These are phyloP conservation scores for Dendrobium officinale DNA, from an alignment of 106 monocot species.

Conservation along the genomic window DNA sequence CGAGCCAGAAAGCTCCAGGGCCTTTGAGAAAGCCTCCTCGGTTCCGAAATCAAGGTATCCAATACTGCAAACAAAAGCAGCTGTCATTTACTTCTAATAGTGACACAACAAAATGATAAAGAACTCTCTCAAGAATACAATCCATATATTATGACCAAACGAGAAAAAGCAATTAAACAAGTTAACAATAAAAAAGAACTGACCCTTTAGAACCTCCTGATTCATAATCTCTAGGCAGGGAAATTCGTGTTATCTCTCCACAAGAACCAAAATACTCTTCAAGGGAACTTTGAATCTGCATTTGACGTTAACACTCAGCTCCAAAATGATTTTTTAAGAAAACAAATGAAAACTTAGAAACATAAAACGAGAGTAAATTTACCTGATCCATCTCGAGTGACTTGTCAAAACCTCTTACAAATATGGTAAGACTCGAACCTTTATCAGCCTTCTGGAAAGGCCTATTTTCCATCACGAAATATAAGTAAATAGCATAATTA, in stretches of 20 bases:
- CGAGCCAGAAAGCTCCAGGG: constrained; percentile 15
- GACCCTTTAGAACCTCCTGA: constrained; percentile 75
- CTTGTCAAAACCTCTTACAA: constrained; percentile 78
- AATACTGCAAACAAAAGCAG: constrained; percentile 9
- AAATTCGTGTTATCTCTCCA: constrained; percentile 71
- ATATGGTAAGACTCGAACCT: constrained; percentile 46
- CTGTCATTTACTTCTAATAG: background rate
- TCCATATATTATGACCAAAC: too few species aligned
- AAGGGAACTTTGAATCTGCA: constrained; percentile 54
- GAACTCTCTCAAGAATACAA: background rate
- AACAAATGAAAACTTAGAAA: background rate
- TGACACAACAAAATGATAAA: background rate
- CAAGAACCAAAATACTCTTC: constrained; percentile 65
- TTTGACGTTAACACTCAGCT: background rate
- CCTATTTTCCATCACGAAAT: constrained; percentile 37
- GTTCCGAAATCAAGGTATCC: constrained; percentile 18
- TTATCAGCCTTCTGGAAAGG: constrained; percentile 51
- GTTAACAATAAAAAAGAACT: constrained; percentile 5
- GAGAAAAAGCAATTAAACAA: too few species aligned
- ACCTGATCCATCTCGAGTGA: constrained; percentile 62
- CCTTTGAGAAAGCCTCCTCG: constrained; percentile 6
- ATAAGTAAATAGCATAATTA: background rate
- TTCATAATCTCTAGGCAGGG: constrained; percentile 75
- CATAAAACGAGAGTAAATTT: background rate
- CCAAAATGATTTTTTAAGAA: background rate